Conservation (phyloP, 2,329 filamentous ascomycete genomes). For the Colletotrichum melonis region DNA sequence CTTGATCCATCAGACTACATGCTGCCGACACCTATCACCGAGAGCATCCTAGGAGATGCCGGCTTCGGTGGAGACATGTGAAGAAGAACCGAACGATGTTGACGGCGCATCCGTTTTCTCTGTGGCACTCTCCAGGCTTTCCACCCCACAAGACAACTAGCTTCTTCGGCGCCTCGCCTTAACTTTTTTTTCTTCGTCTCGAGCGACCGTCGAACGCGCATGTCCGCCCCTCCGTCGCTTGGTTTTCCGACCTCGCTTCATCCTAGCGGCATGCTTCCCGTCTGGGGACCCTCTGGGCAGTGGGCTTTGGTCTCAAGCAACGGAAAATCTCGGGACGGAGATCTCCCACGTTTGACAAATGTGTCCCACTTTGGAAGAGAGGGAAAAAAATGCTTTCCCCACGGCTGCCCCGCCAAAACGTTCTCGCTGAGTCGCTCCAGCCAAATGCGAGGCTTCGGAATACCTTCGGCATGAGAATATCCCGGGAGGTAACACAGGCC, state of each 20-base stretch:
- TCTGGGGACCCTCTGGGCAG: background rate
- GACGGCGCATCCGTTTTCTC: slow-evolving; percentile 26
- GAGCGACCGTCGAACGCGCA: background rate
- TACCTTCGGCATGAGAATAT: slow-evolving; percentile 30
- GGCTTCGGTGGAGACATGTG: slow-evolving; percentile 30
- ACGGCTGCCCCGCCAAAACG: background rate
- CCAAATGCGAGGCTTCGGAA: slow-evolving; percentile 26
- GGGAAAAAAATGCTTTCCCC: background rate
- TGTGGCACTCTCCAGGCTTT: slow-evolving; percentile 2
- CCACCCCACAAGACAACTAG: background rate
- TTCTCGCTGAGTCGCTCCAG: background rate
- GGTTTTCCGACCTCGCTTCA: background rate
- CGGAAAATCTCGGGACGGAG: slow-evolving; percentile 31
- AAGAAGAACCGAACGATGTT: slow-evolving; percentile 20
- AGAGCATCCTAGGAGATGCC: slow-evolving; percentile 1
- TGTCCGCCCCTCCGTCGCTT: background rate
- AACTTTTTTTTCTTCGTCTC: background rate
- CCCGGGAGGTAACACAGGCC: slow-evolving; percentile 2
- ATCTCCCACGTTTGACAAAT: slow-evolving; percentile 17
- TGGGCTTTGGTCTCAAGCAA: background rate
- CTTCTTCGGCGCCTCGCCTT: background rate
- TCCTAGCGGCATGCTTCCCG: slow-evolving; percentile 21
- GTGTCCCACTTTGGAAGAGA: background rate
- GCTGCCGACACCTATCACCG: background rate
- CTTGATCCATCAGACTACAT: background rate